Evolutionary conservation across 2,329 filamentous ascomycete species (phyloP).

Genomic region (Immersiporthe knoxdaviesiana): DNA sequence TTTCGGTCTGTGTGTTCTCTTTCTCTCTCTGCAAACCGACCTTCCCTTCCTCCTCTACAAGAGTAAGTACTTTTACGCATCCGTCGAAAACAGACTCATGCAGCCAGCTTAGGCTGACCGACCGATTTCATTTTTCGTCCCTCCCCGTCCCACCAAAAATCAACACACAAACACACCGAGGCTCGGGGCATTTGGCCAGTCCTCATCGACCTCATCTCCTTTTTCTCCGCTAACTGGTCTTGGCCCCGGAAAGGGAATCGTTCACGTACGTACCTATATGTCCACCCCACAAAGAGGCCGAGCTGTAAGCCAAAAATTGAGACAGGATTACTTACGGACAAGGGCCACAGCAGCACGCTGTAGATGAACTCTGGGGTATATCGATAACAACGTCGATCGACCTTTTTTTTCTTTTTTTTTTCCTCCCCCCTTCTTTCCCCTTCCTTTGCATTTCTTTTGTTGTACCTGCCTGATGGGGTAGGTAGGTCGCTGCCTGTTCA

Average conservation of each 20-base stretch:
- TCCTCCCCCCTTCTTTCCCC: too few species aligned
- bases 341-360: background rate
- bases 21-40: too few species aligned
- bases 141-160: background rate
- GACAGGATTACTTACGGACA: background rate
- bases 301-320: background rate
- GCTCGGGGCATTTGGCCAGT: background rate
- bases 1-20: constrained; percentile 6
- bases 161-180: background rate
- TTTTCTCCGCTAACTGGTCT: constrained; percentile 1
- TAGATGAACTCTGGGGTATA: background rate
- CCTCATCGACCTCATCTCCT: background rate
- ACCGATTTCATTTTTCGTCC: background rate
- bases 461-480: constrained; percentile 19
- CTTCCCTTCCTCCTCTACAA: background rate
- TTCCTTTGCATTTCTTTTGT: too few species aligned
- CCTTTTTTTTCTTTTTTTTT: background rate
- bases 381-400: constrained; percentile 5
- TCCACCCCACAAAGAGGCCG: constrained; percentile 5
- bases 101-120: background rate
- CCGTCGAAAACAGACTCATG: background rate
- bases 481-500: constrained; percentile 5
- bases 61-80: background rate
- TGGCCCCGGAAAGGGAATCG: background rate
- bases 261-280: background rate